These are phyloP conservation scores for Obba rivulosa DNA, from an alignment of 768 basidiomycete species.

Conservation along the genomic window DNA sequence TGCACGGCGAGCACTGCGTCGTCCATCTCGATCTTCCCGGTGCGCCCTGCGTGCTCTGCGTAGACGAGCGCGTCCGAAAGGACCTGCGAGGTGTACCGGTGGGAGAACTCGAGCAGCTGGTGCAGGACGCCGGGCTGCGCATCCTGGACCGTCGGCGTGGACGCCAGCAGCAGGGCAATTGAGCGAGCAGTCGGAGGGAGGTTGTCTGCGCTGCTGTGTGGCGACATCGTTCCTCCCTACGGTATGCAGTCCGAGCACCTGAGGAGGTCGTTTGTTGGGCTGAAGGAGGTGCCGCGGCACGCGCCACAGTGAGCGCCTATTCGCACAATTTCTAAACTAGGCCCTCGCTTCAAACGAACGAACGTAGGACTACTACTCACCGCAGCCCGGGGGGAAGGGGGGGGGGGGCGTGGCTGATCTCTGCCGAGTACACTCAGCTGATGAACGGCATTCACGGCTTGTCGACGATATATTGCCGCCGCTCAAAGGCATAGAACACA, in stretches of 20 bases:
- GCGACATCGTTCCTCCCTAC: constrained; percentile 37
- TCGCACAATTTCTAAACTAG: too few species aligned
- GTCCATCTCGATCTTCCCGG: constrained; percentile 79
- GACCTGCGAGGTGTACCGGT: constrained; percentile 79
- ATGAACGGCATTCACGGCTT: too few species aligned
- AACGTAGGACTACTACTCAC: too few species aligned
- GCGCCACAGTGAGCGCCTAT: too few species aligned
- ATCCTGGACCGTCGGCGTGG: constrained; percentile 81
- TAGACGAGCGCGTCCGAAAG: constrained; percentile 83
- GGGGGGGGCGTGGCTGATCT: too few species aligned
- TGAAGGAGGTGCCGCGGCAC: too few species aligned
- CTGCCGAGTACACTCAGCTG: too few species aligned
- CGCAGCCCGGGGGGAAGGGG: too few species aligned
- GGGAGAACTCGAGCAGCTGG: constrained; percentile 82
- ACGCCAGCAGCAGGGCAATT: constrained; percentile 78
- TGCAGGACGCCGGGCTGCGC: constrained; percentile 83
- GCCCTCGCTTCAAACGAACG: too few species aligned
- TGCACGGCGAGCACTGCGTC: constrained; percentile 79
- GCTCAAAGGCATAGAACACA: too few species aligned
- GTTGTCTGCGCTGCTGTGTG: constrained; percentile 45
- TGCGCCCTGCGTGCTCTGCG: constrained; percentile 77
- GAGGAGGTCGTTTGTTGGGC: not conserved
- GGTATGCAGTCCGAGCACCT: not conserved
- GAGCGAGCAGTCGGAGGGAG: constrained; percentile 83
- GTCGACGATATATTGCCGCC: too few species aligned